Evolutionary conservation across 108 stramenopile genomes (phyloP), one percentile per base, ranked within the genome.

Genomic region (Bacterosira constricta): DNA sequence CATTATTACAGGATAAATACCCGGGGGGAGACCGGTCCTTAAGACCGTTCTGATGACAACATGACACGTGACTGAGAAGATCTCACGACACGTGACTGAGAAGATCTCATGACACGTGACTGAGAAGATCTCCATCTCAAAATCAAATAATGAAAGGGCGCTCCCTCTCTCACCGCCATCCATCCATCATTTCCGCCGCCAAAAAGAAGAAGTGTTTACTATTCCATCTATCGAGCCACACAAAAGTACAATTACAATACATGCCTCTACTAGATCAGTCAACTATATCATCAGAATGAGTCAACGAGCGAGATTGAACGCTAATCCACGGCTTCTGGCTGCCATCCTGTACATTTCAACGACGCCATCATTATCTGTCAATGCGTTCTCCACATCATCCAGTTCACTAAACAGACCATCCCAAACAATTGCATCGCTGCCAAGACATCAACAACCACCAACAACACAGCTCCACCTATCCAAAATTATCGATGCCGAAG

Each of bases 401-500:
- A 8, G 6, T 1, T 1, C 15, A 1, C 1, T 23, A 23, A 23
- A 18, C 17, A 18, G 6, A 47, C 23, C 46, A 6, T 6, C 46
- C 21, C n/a, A 8, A 18, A 47, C 18, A 47, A 18, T 17, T 23
- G 46, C 5, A 23, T 5, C 23, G 15, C 15, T 12, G 4, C 15
- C 46, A 5, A 12, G 5, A 23, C 15, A 5, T n/a, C 46, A 17
- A 4, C 46, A 15, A 9, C 2, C 44, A 23, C 4, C 25, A 18
- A 6, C 17, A 20, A 47, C 46, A 8, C 44, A 3, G 44, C 44
- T 61, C 29, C 60, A 27, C n/a, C 23, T 39, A 20, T 47, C 57
- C 30, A 49, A 63, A 56, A 70, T 78, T 23, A 78, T 78, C 29
- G 77, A 78, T 49, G 77, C 77, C 30, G 76, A 70, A 37, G 67